These are phyloP conservation scores for Striga hermonthica DNA, from an alignment of 305 asterid genomes.

Conservation along the genomic window DNA sequence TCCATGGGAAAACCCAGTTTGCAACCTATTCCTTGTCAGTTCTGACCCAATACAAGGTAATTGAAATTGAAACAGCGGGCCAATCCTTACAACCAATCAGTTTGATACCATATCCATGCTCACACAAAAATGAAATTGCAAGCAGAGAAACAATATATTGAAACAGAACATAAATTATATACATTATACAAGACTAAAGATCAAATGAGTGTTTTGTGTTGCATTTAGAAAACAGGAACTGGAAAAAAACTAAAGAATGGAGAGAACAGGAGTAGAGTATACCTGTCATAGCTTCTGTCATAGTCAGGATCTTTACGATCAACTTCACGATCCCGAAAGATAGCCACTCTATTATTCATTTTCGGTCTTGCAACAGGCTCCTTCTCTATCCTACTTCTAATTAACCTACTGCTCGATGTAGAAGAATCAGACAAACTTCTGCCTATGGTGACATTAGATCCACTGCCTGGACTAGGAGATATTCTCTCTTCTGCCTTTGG, in stretches of 20 bases:
- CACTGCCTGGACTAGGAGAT: slow-evolving; percentile 38
- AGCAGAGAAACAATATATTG: background rate
- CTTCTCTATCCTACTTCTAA: slow-evolving; percentile 75
- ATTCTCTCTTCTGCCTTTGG: slow-evolving; percentile 58
- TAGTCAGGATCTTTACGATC: slow-evolving; percentile 98
- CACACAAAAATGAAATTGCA: background rate
- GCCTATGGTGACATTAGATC: slow-evolving; percentile 47
- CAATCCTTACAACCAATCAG: background rate
- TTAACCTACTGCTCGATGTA: slow-evolving; percentile 64
- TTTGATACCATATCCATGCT: background rate
- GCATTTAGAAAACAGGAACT: background rate
- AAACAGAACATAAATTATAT: background rate
- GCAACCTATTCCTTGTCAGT: background rate
- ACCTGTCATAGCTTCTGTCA: slow-evolving; percentile 93
- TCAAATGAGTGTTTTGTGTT: background rate
- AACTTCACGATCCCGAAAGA: slow-evolving; percentile 88
- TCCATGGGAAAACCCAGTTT: background rate
- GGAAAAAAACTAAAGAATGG: background rate
- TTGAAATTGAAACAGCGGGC: background rate
- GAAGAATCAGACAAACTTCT: slow-evolving; percentile 66
- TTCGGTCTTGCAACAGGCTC: slow-evolving; percentile 69
- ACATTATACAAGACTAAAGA: background rate
- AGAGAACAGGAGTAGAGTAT: background rate
- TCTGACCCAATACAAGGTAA: background rate
- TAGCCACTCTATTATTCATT: slow-evolving; percentile 77